These are phyloP conservation scores for Aspergillus nanangensis DNA, from an alignment of 495 filamentous ascomycete genomes.

Conservation along the genomic window DNA sequence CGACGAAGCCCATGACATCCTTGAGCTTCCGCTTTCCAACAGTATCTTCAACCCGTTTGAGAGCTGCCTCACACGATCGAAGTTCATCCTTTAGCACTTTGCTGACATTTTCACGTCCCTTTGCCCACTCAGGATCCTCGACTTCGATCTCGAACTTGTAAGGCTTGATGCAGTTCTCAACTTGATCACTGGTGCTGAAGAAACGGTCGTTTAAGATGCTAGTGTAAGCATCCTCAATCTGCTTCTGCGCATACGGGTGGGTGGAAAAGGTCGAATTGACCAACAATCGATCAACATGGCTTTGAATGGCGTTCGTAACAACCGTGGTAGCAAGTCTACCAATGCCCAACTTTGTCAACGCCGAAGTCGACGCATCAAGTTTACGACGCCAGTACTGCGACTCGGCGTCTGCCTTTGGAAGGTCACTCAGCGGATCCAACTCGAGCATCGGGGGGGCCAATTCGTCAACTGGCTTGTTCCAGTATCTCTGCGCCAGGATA, in stretches of 20 bases:
- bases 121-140: constrained; percentile 80
- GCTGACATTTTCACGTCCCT: constrained; percentile 73
- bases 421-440: constrained; percentile 65
- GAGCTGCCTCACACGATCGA: constrained; percentile 71
- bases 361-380: constrained; percentile 85
- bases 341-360: constrained; percentile 88
- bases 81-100: constrained; percentile 79
- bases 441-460: constrained; percentile 58
- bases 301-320: constrained; percentile 80
- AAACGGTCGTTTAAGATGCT: constrained; percentile 90
- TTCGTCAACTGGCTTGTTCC: constrained; percentile 92
- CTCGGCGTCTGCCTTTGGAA: constrained; percentile 79
- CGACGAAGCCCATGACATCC: constrained; percentile 89
- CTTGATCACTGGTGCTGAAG: constrained; percentile 93
- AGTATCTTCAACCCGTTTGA: constrained; percentile 66
- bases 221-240: constrained; percentile 82
- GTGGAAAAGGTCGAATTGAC: constrained; percentile 74
- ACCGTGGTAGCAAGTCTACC: constrained; percentile 89
- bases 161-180: constrained; percentile 99
- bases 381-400: constrained; percentile 90
- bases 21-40: constrained; percentile 78
- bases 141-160: constrained; percentile 98
- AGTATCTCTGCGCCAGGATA: constrained; percentile 90
- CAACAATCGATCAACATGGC: constrained; percentile 76
- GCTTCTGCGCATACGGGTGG: constrained; percentile 87